Evolutionary conservation across 1,284 basidiomycete genomes (phyloP), one percentile per base, ranked within the genome.

Genomic region (Meripilus lineatus): DNA sequence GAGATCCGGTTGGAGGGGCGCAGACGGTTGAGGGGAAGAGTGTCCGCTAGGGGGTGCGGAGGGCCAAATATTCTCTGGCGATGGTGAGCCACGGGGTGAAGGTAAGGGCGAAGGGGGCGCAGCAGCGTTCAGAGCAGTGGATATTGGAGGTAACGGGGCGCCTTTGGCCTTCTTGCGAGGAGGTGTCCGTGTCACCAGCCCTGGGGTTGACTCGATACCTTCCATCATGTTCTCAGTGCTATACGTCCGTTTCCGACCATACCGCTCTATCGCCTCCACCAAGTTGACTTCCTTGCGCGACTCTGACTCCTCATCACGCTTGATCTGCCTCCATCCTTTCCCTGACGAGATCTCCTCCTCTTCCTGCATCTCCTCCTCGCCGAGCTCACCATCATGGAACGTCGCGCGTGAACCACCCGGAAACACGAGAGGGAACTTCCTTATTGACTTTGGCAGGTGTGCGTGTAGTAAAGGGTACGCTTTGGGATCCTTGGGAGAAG

Each of bases 21-120:
- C 74, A 51, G 77, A 77, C 3, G 75, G 72, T 50, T 79, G 77
- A 4, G 83, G 81, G 20, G 85, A 85, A 32, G 82, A 81, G 28
- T 79, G 74, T 1, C 81, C 81, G 50, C 82, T 84, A 5, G 84
- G 83, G 22, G 84, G 82, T 6, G 84, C 82, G 22, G 84, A 87
- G 22, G 84, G 84, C 80, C 81, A 86, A 38, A 82, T 79, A 44
- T 68, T 67, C 58, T 84, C 79, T 11, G 79, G 84, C 25, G 79
- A 77, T 3, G 88, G 87, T 7, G 88, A 89, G 21, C 85, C 86
- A 61, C 83, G 83, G 18, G 87, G 87, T 11, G 87, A 89, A 5
- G 86, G 87, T 25, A 89, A 64, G 33, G 86, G 87, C 2, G 88
- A 90, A 20, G 84, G 86, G 7, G 88, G 88, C 5, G 84, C 86